A percentile compares a stretch with the other conserved stretches of the same genome.
These are phyloP conservation scores for Aspergillus tubingensis DNA, from an alignment of 2,329 filamentous ascomycete species.

Conservation along the genomic window DNA sequence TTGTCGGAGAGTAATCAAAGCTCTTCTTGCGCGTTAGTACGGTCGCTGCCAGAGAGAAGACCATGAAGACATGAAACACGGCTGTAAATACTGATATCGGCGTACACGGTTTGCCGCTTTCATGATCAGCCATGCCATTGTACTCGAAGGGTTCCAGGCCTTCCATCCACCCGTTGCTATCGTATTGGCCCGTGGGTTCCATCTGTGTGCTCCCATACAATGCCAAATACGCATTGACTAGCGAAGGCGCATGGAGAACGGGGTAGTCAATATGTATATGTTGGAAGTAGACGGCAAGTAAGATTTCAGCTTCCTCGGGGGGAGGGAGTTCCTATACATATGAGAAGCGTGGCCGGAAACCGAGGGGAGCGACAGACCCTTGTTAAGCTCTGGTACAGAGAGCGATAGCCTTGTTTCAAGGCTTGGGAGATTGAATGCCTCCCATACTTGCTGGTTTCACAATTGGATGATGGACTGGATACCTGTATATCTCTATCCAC, in stretches of 20 bases:
- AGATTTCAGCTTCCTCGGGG: conserved; percentile 25
- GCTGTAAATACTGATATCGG: conserved; percentile 22
- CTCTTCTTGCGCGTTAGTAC: conserved; percentile 36
- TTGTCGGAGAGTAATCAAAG: conserved; percentile 38
- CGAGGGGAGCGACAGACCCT: conserved; percentile 2
- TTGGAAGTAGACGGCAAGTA: conserved; percentile 30
- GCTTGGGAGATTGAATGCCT: neutral
- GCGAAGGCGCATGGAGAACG: conserved; percentile 30
- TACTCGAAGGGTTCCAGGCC: conserved; percentile 26
- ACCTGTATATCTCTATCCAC: conserved; percentile 7
- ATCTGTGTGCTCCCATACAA: conserved; percentile 25
- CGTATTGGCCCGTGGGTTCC: conserved; percentile 15
- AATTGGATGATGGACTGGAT: neutral
- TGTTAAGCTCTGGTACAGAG: conserved; percentile 14
- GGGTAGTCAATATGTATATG: conserved; percentile 35
- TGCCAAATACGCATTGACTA: conserved; percentile 28
- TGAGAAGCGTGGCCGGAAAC: neutral
- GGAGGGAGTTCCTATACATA: conserved; percentile 25
- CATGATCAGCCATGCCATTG: conserved; percentile 25
- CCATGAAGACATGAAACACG: conserved; percentile 39
- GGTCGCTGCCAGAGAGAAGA: conserved; percentile 39
- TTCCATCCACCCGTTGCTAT: conserved; percentile 29
- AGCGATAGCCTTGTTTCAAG: conserved; percentile 1
- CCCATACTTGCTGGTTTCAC: neutral
- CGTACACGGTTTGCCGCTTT: conserved; percentile 6